Base-by-base conservation (phyloP, 2,329 filamentous ascomycete genomes). In the Orbilia brochopaga region DNA sequence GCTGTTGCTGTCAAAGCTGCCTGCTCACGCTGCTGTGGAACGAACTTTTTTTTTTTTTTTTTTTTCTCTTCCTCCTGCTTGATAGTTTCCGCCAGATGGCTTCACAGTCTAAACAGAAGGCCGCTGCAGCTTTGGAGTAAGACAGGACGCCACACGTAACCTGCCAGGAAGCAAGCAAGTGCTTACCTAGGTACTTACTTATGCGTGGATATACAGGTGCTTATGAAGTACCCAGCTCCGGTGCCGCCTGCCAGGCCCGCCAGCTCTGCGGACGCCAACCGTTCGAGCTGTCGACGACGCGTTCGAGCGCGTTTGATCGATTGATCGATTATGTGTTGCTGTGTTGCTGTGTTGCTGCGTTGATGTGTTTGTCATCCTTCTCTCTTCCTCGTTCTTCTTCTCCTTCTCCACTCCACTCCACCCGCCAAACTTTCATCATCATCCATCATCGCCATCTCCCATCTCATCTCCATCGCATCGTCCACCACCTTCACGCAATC, bases 271-370 rank as follows among this genome's bases (percentile, higher is more conserved):
- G n/a, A n/a, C n/a, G n/a, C n/a, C n/a, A n/a, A n/a, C n/a, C n/a
- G n/a, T n/a, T n/a, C n/a, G n/a, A n/a, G n/a, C n/a, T n/a, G n/a
- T n/a, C 24, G 63, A 44, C 55, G 56, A 60, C 63, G 63, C 63
- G 63, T 56, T 60, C 54, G 63, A 60, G 55, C 55, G 55, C 63
- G 63, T 67, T 67, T 60, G 55, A 55, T 60, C 6, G 27, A 32
- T 27, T 37, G 27, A 21, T 51, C 50, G 53, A 32, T n/a, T n/a
- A n/a, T 32, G 27, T 32, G 27, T 32, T 32, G 27, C 3, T 32
- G 27, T 32, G 27, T 32, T 32, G 27, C 3, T 32, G 27, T 32
- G 27, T 32, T 32, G 27, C 3, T 32, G 27, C 8, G 27, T 32
- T 55, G 8, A 23, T 42, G 63, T 46, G 15, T 46, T 46, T 46